Evolutionary conservation across 345 rosid genomes (phyloP).

Genomic region (Linum usitatissimum): DNA sequence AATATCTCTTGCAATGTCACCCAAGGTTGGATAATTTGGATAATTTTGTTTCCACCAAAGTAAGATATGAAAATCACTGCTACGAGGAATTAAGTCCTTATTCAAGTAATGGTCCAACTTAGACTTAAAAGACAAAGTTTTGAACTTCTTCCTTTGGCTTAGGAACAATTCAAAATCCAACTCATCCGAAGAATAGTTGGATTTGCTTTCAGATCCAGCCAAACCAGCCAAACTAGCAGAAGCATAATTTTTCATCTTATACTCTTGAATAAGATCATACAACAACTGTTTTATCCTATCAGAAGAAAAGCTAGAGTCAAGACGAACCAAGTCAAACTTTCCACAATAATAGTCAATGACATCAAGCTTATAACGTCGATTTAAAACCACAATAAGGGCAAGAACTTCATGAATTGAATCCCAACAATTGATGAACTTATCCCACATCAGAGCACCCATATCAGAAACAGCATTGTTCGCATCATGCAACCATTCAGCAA

Average conservation of each 20-base stretch:
- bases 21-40: not conserved
- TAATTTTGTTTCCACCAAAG: not conserved
- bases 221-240: no score
- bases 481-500: not conserved
- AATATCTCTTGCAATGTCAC: not conserved
- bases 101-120: not conserved
- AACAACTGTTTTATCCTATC: no score
- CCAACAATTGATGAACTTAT: not conserved
- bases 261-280: no score
- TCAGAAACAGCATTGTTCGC: not conserved
- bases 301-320: no score
- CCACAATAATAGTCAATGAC: not conserved
- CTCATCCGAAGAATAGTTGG: not conserved
- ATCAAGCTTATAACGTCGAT: not conserved
- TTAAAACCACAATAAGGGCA: not conserved
- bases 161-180: not conserved
- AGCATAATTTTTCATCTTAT: no score
- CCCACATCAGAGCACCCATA: not conserved
- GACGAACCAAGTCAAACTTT: not conserved
- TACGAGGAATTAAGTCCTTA: not conserved
- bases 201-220: not conserved
- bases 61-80: not conserved
- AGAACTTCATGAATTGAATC: not conserved
- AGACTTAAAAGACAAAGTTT: not conserved
- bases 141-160: not conserved